Evolutionary conservation across 306 rosid genomes (phyloP).

Genomic region (Inga oerstediana): DNA sequence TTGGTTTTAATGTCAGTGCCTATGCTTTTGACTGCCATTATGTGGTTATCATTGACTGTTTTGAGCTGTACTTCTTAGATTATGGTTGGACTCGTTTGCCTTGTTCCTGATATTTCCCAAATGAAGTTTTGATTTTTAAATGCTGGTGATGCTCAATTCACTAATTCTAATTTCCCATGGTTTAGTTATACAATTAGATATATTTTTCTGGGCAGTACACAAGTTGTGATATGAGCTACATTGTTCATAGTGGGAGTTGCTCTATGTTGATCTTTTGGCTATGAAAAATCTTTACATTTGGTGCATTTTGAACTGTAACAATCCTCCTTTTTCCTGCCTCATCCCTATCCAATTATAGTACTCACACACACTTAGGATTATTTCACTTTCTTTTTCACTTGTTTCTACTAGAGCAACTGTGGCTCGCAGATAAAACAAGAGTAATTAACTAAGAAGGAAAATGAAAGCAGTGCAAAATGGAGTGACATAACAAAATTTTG

Average conservation of each 20-base stretch:
- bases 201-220: background rate
- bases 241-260: background rate
- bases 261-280: background rate
- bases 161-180: background rate
- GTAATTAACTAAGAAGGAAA: too few species aligned
- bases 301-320: background rate
- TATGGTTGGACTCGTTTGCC: background rate
- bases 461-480: too few species aligned
- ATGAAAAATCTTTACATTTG: too few species aligned
- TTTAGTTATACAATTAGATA: background rate
- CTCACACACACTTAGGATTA: too few species aligned
- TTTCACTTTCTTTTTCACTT: too few species aligned
- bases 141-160: background rate
- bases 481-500: too few species aligned
- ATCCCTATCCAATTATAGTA: too few species aligned
- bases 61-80: conserved; percentile 28
- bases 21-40: conserved; percentile 11
- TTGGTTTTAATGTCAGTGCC: conserved; percentile 19
- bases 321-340: background rate
- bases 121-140: background rate
- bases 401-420: too few species aligned
- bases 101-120: background rate
- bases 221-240: background rate
- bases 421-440: too few species aligned
- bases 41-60: conserved; percentile 2